Evolutionary conservation across 164 flowering plant genomes (phyloP).

Genomic region (Tetracentron sinense): DNA sequence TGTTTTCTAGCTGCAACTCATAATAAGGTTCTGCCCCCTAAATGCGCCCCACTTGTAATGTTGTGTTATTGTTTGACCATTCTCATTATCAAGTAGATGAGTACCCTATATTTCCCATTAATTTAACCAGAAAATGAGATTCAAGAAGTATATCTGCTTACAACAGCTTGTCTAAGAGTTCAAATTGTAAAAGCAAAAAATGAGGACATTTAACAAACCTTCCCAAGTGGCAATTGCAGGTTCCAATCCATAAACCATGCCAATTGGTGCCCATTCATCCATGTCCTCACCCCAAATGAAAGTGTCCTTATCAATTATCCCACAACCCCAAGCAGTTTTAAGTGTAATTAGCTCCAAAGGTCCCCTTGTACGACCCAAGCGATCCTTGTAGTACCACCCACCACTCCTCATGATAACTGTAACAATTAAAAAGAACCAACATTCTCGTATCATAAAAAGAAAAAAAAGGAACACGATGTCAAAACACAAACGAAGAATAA

Average conservation of each 20-base stretch:
- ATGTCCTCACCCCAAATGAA: slow-evolving; percentile 98
- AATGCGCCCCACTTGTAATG: neutral
- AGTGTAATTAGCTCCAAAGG: slow-evolving; percentile 76
- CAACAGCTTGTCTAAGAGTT: neutral
- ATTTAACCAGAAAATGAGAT: neutral
- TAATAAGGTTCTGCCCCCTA: neutral
- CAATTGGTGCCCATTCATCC: slow-evolving; percentile 98
- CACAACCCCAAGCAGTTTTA: slow-evolving; percentile 91
- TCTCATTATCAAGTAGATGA: neutral
- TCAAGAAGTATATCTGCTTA: neutral
- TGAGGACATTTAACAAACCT: slow-evolving; percentile 46
- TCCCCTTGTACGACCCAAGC: slow-evolving; percentile 88
- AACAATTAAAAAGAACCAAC: slow-evolving; percentile 2
- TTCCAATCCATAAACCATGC: slow-evolving; percentile 89
- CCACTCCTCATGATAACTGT: slow-evolving; percentile 86
- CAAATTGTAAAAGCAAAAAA: neutral
- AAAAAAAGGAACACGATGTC: neutral
- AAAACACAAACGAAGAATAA: neutral
- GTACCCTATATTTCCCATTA: neutral
- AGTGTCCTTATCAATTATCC: slow-evolving; percentile 85
- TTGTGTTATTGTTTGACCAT: neutral
- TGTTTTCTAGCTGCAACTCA: neutral
- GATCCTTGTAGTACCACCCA: slow-evolving; percentile 84
- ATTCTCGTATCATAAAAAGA: neutral
- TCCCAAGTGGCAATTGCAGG: slow-evolving; percentile 96